Evolutionary conservation across 1,139 yeast genomes (phyloP).

Genomic region (Pichia norvegensis): DNA sequence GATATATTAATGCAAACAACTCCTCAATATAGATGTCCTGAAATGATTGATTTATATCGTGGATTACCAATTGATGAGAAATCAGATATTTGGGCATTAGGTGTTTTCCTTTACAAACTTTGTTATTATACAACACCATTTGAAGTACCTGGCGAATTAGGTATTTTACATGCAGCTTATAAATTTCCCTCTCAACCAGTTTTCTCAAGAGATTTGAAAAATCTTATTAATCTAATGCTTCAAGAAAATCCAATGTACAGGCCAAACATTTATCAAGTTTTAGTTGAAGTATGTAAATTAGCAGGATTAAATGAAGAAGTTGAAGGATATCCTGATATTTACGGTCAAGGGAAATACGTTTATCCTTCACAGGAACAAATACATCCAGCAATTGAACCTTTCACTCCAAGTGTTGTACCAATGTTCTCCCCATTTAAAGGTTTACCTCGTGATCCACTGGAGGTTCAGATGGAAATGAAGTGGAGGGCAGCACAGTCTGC

Average conservation of each 20-base stretch:
- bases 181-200: constrained; percentile 44
- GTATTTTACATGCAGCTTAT: constrained; percentile 56
- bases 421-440: constrained; percentile 25
- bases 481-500: constrained; percentile 12
- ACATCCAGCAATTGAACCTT: constrained; percentile 25
- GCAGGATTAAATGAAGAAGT: constrained; percentile 32
- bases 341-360: constrained; percentile 25
- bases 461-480: constrained; percentile 12
- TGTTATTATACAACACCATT: constrained; percentile 80
- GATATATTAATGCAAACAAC: constrained; percentile 72
- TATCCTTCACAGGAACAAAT: constrained; percentile 23
- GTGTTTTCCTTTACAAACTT: constrained; percentile 66
- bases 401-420: constrained; percentile 25
- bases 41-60: constrained; percentile 66
- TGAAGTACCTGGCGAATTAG: constrained; percentile 65
- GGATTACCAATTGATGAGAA: constrained; percentile 67
- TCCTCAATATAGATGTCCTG: constrained; percentile 77
- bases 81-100: constrained; percentile 80
- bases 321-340: constrained; percentile 26
- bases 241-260: constrained; percentile 68
- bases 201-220: constrained; percentile 45
- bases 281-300: constrained; percentile 41
- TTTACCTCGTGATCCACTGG: constrained; percentile 19
- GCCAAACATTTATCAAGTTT: constrained; percentile 81
- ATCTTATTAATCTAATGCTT: constrained; percentile 53